Evolutionary conservation across 257 asterid species (phyloP), one percentile per base, ranked within the genome.

Genomic region (Fraxinus americana): DNA sequence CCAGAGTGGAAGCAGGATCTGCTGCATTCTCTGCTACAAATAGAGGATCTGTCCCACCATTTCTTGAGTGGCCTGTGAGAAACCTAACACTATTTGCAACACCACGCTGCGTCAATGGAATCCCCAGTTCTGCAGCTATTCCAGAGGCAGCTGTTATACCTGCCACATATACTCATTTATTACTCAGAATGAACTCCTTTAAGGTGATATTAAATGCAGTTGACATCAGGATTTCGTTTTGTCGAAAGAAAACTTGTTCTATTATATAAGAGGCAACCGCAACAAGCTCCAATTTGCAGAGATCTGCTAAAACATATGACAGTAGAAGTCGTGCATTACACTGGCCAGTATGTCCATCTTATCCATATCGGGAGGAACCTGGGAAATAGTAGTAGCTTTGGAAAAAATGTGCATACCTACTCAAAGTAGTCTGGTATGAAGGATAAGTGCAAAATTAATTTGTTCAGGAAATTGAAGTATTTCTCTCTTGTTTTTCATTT

Each of bases 121-220:
- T 92, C 69, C 98, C 98, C 66, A 96, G 71, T 83, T 96, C 99
- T 6, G 98, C 97, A 8, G 99, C 96, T 83, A 96, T 96, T 76
- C 98, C 99, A 21, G 99, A 93, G 77, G 99, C 98, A 78, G 99
- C 96, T 11, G 97, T 96, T 78, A 96, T 96, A 70, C 99, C 99
- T 95, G 91, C 65, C 81, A 67, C 25, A 77, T 41, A 12, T 71
- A 27, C 78, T 72, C 17, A 70, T 45, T 73, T 10, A 36, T 71
- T 77, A 25, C 30, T 74, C 45, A 57, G 16, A 72, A 13, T 0
- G 3, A 1, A 73, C 34, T 41, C 7, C 57, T 36, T 12, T 1
- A 27, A 17, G 63, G 63, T 19, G 0, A 66, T 48, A 14, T 25
- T 27, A 1, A 65, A 30, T 6, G 30, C 48, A 45, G 36, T 19